Evolutionary conservation across 169 alveolate species (phyloP).

Genomic region (Plasmodium sp.): DNA sequence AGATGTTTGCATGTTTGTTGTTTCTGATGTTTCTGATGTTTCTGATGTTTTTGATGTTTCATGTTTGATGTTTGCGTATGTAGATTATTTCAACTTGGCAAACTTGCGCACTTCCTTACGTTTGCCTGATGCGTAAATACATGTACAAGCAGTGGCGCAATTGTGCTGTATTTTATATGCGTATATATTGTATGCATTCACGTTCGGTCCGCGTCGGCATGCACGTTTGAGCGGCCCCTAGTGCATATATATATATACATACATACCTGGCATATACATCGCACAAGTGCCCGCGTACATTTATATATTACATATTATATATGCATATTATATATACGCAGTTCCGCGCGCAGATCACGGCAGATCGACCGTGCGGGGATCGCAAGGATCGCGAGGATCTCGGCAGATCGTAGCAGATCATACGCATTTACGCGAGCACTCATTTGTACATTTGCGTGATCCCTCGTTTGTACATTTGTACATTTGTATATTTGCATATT

Average conservation of each 20-base stretch:
- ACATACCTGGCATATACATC: neutral
- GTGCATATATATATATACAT: neutral
- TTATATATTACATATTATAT: neutral
- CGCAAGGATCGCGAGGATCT: neutral
- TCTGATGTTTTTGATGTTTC: neutral
- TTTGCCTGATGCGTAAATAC: neutral
- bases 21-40: too few species aligned
- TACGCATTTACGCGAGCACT: neutral
- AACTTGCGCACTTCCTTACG: neutral
- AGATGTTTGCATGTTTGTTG: neutral
- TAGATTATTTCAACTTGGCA: neutral
- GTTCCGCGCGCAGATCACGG: neutral
- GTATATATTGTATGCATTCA: neutral
- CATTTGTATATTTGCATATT: neutral
- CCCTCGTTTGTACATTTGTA: neutral
- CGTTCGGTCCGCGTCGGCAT: neutral
- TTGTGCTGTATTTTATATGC: neutral
- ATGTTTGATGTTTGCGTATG: neutral
- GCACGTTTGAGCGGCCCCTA: neutral
- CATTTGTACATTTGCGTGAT: neutral
- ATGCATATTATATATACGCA: neutral
- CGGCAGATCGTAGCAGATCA: neutral
- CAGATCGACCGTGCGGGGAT: neutral
- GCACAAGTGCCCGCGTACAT: neutral
- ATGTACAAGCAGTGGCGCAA: neutral